A percentile compares a stretch with the other conserved stretches of the same genome.
Evolutionary conservation across 2,329 filamentous ascomycete species (phyloP).

Genomic region (Sclerotinia nivalis): DNA sequence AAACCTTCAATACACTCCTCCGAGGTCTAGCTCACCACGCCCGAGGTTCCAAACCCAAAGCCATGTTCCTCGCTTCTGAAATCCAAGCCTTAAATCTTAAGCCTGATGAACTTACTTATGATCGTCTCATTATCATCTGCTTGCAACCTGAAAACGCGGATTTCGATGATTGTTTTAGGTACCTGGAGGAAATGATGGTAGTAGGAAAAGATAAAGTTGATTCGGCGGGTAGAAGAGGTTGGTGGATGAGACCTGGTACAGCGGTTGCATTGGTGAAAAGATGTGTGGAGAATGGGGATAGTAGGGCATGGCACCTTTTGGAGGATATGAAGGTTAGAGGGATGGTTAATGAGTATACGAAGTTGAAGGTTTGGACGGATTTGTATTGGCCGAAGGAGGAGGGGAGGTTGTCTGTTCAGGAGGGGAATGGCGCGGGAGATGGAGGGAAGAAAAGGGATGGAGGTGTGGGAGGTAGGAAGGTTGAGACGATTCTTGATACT

Average conservation of each 20-base stretch:
- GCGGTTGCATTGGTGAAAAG: slow-evolving; percentile 29
- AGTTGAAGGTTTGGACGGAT: slow-evolving; percentile 13
- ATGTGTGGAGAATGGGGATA: slow-evolving; percentile 32
- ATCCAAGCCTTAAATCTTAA: slow-evolving; percentile 57
- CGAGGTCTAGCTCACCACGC: slow-evolving; percentile 42
- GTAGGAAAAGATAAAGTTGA: slow-evolving; percentile 41
- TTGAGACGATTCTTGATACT: not conserved
- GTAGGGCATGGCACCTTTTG: slow-evolving; percentile 33
- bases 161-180: slow-evolving; percentile 50
- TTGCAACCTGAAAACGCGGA: slow-evolving; percentile 42
- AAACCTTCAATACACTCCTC: slow-evolving; percentile 64
- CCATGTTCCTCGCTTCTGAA: slow-evolving; percentile 63
- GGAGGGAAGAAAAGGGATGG: too few species aligned
- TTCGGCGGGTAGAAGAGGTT: slow-evolving; percentile 32
- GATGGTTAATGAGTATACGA: not conserved
- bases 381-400: slow-evolving; percentile 8
- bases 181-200: slow-evolving; percentile 52
- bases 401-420: not conserved
- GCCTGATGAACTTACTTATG: slow-evolving; percentile 61
- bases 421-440: not conserved
- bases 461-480: too few species aligned
- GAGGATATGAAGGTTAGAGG: slow-evolving; percentile 33
- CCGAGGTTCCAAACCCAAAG: slow-evolving; percentile 50
- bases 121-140: slow-evolving; percentile 61
- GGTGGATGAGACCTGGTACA: slow-evolving; percentile 41